Base-by-base conservation (phyloP, 2,329 filamentous ascomycete genomes). In the Aureobasidium leucospermi region DNA sequence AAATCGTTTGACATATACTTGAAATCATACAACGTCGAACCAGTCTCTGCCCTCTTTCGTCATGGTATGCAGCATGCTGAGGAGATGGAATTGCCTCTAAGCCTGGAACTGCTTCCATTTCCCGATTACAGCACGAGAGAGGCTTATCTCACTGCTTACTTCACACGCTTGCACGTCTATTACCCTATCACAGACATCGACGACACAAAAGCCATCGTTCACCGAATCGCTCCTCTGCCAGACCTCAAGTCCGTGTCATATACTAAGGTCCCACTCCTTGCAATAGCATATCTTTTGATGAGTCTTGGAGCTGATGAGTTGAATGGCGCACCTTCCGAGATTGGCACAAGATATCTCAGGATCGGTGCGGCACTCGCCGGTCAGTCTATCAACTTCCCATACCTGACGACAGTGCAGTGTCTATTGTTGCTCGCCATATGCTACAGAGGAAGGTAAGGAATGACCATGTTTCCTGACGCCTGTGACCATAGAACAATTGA, bases 341-440 rank as follows among this genome's bases (percentile, higher is more conserved):
- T 42, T 23, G 56, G 56, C 28, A 23, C 34, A 11, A 41, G 42
- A n/a, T 58, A 58, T 23, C 36, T 58, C 23, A 38, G 23, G 9
- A 45, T 58, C 2, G 56, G 56, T 15, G 56, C 56, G 2, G 45
- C 19, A 32, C 45, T 58, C 8, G 56, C 45, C 6, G 45, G 45
- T n/a, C 46, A 58, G 23, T 29, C 56, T 6, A n/a, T 58, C n/a
- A 58, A 58, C 19, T 58, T 16, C 34, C 56, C 56, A n/a, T 58
- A 58, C 9, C 29, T 58, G 23, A 58, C 56, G 0, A 58, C 56
- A 19, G 56, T 58, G 4, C 56, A 58, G 23, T 48, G 32, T 10
- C 28, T 58, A 13, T n/a, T 58, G 2, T 16, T 58, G 4, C 56
- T 58, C 28, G 56, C 56, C 13, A 11, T 58, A 16, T 58, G 56